Percentiles rank a stretch among this genome's conserved stretches.
Conservation (phyloP, 495 filamentous ascomycete species). For the Neurospora sp. region DNA sequence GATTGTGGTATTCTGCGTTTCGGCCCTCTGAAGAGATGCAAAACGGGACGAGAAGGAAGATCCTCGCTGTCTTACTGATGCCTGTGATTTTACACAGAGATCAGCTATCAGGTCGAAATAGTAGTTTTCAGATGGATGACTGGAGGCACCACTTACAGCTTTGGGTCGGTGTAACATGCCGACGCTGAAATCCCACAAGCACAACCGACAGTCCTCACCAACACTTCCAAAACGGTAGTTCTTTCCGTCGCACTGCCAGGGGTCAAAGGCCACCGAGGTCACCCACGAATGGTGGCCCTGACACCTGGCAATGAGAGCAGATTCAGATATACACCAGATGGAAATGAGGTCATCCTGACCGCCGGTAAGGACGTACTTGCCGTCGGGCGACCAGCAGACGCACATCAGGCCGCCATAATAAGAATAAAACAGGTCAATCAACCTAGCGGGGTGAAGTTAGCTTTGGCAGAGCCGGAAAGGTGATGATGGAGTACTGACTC, state of each 20-base stretch:
- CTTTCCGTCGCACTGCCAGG: constrained; percentile 88
- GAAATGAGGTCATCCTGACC: constrained; percentile 92
- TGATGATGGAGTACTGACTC: constrained; percentile 44
- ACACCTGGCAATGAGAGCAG: constrained; percentile 78
- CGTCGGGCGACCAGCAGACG: constrained; percentile 96
- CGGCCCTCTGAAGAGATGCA: constrained; percentile 36
- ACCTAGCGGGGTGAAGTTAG: constrained; percentile 30
- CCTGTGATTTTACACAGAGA: constrained; percentile 12
- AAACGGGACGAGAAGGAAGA: constrained; percentile 49
- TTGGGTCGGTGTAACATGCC: constrained; percentile 88
- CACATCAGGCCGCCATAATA: constrained; percentile 91
- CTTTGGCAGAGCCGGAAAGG: not conserved
- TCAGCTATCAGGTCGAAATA: constrained; percentile 5
- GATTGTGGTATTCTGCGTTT: constrained; percentile 38
- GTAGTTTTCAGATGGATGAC: no score
- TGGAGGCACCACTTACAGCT: constrained; percentile 34
- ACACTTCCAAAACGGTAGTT: constrained; percentile 95
- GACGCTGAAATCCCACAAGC: constrained; percentile 96
- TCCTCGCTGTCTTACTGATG: constrained; percentile 48
- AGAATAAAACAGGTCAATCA: constrained; percentile 74
- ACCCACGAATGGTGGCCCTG: constrained; percentile 94
- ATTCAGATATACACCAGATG: constrained; percentile 84
- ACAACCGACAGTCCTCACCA: constrained; percentile 80
- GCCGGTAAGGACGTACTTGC: constrained; percentile 89
- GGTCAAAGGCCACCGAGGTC: constrained; percentile 84